Evolutionary conservation across 306 rosid species (phyloP).

Genomic region (Biancaea sappan): DNA sequence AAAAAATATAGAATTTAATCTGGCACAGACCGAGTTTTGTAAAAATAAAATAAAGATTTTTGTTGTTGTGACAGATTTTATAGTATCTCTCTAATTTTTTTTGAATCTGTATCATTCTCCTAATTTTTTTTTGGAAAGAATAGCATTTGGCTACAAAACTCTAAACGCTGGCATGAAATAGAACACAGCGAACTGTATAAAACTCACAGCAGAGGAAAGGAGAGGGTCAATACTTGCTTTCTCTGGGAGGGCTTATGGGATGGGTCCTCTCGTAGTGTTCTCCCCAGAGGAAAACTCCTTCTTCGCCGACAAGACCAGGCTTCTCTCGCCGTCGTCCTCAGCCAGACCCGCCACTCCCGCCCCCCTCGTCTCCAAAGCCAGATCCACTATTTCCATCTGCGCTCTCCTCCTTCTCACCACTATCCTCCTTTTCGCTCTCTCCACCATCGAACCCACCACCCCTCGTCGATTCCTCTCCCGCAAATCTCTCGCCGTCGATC

Average conservation of each 20-base stretch:
- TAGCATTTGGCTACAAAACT: too few species aligned
- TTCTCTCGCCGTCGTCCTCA: slow-evolving; percentile 29
- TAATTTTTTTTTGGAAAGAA: too few species aligned
- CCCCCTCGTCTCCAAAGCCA: slow-evolving; percentile 55
- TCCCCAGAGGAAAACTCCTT: slow-evolving; percentile 60
- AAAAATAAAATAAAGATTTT: too few species aligned
- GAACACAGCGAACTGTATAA: too few species aligned
- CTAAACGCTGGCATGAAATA: too few species aligned
- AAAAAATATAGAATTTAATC: too few species aligned
- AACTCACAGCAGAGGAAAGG: too few species aligned
- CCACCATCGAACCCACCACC: slow-evolving; percentile 70
- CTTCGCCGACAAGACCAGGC: slow-evolving; percentile 42
- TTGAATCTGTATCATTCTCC: too few species aligned
- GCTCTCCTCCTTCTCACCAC: slow-evolving; percentile 71
- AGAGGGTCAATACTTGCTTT: neutral
- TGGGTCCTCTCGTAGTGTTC: slow-evolving; percentile 72
- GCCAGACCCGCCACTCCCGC: slow-evolving; percentile 4
- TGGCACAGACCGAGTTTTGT: too few species aligned
- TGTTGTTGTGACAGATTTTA: too few species aligned
- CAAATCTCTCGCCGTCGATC: neutral
- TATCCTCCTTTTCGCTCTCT: slow-evolving; percentile 82
- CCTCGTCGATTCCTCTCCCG: slow-evolving; percentile 42
- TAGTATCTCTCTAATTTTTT: too few species aligned
- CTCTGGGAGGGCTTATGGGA: slow-evolving; percentile 48
- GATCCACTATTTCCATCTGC: slow-evolving; percentile 77